These are phyloP conservation scores for Scedosporium dehoogii DNA, from an alignment of 2,329 filamentous ascomycete genomes.

Conservation along the genomic window DNA sequence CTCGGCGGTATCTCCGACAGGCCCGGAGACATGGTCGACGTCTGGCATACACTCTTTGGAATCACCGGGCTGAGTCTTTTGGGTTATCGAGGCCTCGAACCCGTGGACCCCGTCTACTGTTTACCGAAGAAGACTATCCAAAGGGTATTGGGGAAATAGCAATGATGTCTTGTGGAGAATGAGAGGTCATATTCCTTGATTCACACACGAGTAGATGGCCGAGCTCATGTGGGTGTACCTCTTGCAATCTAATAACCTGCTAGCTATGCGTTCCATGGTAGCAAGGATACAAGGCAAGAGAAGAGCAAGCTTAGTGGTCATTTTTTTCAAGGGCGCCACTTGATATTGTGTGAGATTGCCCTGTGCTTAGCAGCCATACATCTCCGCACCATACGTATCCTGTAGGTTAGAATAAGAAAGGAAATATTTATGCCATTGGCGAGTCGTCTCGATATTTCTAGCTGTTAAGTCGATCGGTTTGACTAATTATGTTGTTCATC, in stretches of 20 bases:
- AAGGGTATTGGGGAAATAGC: conserved; percentile 36
- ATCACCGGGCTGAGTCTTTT: conserved; percentile 80
- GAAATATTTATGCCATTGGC: background rate
- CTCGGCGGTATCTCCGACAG: conserved; percentile 80
- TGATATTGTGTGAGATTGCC: conserved; percentile 15
- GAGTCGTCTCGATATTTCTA: background rate
- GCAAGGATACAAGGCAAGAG: conserved; percentile 64
- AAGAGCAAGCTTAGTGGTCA: conserved; percentile 30
- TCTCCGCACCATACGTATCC: conserved; percentile 9
- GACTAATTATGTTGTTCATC: too few species aligned
- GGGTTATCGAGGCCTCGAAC: conserved; percentile 62
- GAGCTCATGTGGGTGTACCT: conserved; percentile 24
- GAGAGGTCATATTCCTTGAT: too few species aligned
- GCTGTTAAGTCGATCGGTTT: too few species aligned
- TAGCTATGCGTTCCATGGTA: conserved; percentile 37
- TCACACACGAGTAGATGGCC: too few species aligned
- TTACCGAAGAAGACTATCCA: conserved; percentile 61
- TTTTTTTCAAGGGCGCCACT: conserved; percentile 19
- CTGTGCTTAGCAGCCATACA: conserved; percentile 17
- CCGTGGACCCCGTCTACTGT: conserved; percentile 82
- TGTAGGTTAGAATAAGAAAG: background rate
- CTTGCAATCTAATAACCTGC: conserved; percentile 64
- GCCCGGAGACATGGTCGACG: conserved; percentile 90
- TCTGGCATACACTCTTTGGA: conserved; percentile 91
- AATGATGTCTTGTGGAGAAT: background rate